These are phyloP conservation scores for Calophaca sinica DNA, from an alignment of 306 rosid species.

Conservation along the genomic window DNA sequence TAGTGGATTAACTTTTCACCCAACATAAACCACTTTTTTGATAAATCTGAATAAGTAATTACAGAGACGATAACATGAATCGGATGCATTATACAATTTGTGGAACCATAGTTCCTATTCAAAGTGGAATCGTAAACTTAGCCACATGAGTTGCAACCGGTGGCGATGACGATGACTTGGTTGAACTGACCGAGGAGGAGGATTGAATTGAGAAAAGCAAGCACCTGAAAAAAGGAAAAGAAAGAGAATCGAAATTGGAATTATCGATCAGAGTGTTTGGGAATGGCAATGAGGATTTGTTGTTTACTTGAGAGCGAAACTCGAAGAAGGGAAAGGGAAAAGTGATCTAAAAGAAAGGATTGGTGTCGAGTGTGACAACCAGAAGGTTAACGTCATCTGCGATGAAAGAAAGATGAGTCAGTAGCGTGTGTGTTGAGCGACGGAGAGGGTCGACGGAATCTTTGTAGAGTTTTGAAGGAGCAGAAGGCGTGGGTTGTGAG, in stretches of 20 bases:
- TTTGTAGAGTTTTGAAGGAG: too few species aligned
- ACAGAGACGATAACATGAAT: too few species aligned
- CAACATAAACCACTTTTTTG: too few species aligned
- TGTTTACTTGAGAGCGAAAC: conserved; percentile 75
- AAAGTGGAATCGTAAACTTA: conserved; percentile 74
- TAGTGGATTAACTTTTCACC: too few species aligned
- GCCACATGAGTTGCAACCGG: conserved; percentile 79
- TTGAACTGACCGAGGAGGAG: conserved; percentile 81
- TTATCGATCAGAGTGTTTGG: conserved; percentile 5
- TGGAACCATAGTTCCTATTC: conserved; percentile 51
- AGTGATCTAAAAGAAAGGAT: conserved; percentile 83
- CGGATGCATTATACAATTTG: conserved; percentile 63
- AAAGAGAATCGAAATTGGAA: neutral
- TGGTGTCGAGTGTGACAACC: conserved; percentile 76
- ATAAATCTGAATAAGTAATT: too few species aligned
- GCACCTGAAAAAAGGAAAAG: conserved; percentile 62
- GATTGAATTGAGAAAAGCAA: conserved; percentile 76
- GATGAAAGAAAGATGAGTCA: conserved; percentile 19
- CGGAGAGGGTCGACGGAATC: too few species aligned
- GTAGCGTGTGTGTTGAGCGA: too few species aligned
- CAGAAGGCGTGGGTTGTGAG: too few species aligned
- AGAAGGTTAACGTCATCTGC: conserved; percentile 89
- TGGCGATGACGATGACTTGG: conserved; percentile 78
- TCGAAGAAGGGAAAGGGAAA: conserved; percentile 70
- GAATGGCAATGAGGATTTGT: neutral